Evolutionary conservation across 2,329 filamentous ascomycete genomes (phyloP).

Genomic region (Chaetomiaceae sp.): DNA sequence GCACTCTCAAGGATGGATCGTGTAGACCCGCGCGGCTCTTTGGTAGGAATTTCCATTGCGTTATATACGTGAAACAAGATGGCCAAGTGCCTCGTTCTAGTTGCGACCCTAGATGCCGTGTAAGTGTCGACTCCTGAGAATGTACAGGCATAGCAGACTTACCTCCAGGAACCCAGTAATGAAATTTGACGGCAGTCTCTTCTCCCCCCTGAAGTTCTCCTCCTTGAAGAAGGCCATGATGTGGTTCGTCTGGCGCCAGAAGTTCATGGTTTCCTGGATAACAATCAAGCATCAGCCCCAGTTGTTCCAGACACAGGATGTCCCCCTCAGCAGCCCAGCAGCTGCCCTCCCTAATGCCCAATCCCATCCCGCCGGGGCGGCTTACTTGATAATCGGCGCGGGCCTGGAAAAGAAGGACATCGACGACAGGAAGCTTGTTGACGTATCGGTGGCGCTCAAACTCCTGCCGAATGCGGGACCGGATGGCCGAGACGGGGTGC

Average conservation of each 20-base stretch:
- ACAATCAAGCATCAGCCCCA: slow-evolving; percentile 3
- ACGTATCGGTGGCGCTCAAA: slow-evolving; percentile 95
- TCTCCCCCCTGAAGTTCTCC: slow-evolving; percentile 71
- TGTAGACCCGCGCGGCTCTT: background rate
- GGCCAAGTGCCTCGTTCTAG: slow-evolving; percentile 35
- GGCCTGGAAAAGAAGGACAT: slow-evolving; percentile 86
- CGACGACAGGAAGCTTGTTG: slow-evolving; percentile 80
- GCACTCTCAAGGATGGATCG: background rate
- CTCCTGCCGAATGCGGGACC: slow-evolving; percentile 92
- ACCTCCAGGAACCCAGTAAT: slow-evolving; percentile 95
- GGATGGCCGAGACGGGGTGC: slow-evolving; percentile 79
- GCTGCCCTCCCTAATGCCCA: slow-evolving; percentile 11
- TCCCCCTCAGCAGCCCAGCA: background rate
- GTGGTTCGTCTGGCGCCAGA: slow-evolving; percentile 96
- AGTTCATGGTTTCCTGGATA: slow-evolving; percentile 90
- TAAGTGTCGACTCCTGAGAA: background rate
- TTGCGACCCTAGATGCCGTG: slow-evolving; percentile 40
- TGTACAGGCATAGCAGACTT: slow-evolving; percentile 32
- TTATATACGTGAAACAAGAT: slow-evolving; percentile 16
- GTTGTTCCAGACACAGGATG: background rate
- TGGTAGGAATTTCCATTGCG: slow-evolving; percentile 10
- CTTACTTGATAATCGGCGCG: slow-evolving; percentile 89
- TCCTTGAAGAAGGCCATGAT: slow-evolving; percentile 95
- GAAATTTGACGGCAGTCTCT: slow-evolving; percentile 81
- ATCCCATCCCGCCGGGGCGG: slow-evolving; percentile 19